Base-by-base conservation (phyloP, 352 stramenopile species). In the Pythium scleroteichum region DNA sequence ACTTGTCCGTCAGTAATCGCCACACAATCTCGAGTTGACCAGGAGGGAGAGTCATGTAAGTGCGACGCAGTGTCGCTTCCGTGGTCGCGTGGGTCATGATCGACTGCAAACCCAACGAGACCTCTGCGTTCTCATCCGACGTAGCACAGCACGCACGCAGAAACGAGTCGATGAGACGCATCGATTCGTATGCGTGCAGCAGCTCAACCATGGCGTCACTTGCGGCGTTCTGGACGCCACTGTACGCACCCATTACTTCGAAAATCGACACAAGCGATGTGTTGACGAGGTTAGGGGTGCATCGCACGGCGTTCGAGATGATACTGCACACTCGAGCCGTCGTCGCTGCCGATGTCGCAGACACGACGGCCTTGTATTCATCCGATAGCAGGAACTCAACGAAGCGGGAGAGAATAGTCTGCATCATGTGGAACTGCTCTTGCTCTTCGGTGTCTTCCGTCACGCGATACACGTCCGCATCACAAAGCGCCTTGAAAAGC, bases 391-490 rank as follows among this genome's bases (percentile, higher is more conserved):
- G 53, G 1, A 71, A 62, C 23, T 56, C 57, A 20, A 85, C 53
- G 38, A 92, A 87, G 4, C 71, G 74, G n/a, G 69, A 60, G 23
- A 94, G 66, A 41, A 93, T 79, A 7, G 66, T 82, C 63, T 95
- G 79, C 78, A 95, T 90, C 33, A 81, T 85, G 39, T 77, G 53
- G 59, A 92, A 92, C 56, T 95, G 85, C 41, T 87, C 73, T 7
- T 85, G 85, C 16, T 90, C 79, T 39, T 89, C 76, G 0, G 84
- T 94, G 68, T 95, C 87, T 72, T 95, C 87, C 0, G 87, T 92
- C 44, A 94, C 78, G 26, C 87, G 85, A 62, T 95, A 95, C 29
- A 95, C 72, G 41, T 95, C 87, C 8, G 69, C 70, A 16, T 79
- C 75, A 56, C 76, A 86, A 41, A 95, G 63, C 32, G 69, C 82